Evolutionary conservation across 179 eudicot genomes (phyloP), one percentile per base, ranked within the genome.

Genomic region (Gypsophila paniculata): DNA sequence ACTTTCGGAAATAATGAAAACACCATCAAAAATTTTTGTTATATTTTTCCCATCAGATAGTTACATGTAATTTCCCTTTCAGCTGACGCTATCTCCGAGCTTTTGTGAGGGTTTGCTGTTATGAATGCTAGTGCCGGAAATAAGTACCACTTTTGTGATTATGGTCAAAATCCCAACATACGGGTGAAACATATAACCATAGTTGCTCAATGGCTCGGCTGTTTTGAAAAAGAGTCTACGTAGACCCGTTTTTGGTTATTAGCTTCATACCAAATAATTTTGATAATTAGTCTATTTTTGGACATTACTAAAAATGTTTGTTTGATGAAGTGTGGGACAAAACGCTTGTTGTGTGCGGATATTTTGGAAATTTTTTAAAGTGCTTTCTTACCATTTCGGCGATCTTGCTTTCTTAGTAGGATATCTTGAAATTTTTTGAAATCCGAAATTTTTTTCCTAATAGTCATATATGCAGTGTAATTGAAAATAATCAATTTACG

Each of bases 61-160:
- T 14, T 22, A 34, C 22, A 8, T 8, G 21, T n/a, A 4, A 22
- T 53, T 53, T 53, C 21, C 22, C 58, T 53, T n/a, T 53, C 8
- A 22, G 22, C 5, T 62, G 13, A 34, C 17, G 42, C 9, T 9
- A 62, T 62, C 22, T 62, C 34, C 66, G n/a, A 7, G 66, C 66
- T 32, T 62, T 34, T 62, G 22, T 62, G 66, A 36, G 46, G 15
- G 65, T 61, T 60, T 26, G 38, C 64, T 60, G n/a, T 25, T 60
- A 13, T 26, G 38, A 6, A 19, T 42, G 19, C 22, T 68, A 15
- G 6, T 68, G 23, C 71, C 53, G 17, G 5, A 49, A 48, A 49
- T 5, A 46, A 11, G 19, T 39, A 39, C 44, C 44, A 39, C 44
- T 39, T 39, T 39, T 8, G 6, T 39, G 44, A 39, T 39, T 6